phyloP scores from a whole-genome alignment of 1,284 basidiomycete species.

The Trichosporon inkin region DNA sequence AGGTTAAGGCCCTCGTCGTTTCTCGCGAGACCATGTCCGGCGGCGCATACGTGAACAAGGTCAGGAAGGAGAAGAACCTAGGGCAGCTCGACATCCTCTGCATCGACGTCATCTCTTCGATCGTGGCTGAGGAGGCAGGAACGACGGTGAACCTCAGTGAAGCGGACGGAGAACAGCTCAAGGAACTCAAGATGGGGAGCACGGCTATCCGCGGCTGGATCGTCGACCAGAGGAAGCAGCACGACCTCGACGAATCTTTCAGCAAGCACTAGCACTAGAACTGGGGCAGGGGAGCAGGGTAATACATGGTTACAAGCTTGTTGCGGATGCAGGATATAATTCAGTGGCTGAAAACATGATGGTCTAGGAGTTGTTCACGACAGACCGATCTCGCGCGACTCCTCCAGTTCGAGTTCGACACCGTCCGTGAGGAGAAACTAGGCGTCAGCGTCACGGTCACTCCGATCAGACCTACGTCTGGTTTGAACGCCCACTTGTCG shows the following conservation, averaged over 20 bases:
- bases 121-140: constrained; percentile 24
- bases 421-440: constrained; percentile 30
- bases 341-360: not conserved
- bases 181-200: constrained; percentile 80
- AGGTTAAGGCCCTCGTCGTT: constrained; percentile 81
- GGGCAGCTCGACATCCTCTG: constrained; percentile 65
- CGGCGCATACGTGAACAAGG: constrained; percentile 53
- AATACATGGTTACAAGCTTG: constrained; percentile 13
- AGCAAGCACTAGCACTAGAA: not conserved
- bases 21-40: constrained; percentile 78
- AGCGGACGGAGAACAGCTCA: constrained; percentile 61
- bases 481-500: constrained; percentile 46
- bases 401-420: constrained; percentile 26
- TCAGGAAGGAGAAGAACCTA: constrained; percentile 47
- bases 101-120: constrained; percentile 79
- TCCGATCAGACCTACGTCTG: constrained; percentile 32
- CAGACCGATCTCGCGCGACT: constrained; percentile 26
- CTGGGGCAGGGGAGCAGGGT: constrained; percentile 10
- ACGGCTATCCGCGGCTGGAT: constrained; percentile 84
- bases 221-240: constrained; percentile 9
- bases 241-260: not conserved
- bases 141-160: constrained; percentile 26
- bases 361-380: not conserved
- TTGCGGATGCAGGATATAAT: constrained; percentile 21
- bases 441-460: not conserved